Evolutionary conservation across 768 basidiomycete species (phyloP).

Genomic region (Lactifluus subvellereus): DNA sequence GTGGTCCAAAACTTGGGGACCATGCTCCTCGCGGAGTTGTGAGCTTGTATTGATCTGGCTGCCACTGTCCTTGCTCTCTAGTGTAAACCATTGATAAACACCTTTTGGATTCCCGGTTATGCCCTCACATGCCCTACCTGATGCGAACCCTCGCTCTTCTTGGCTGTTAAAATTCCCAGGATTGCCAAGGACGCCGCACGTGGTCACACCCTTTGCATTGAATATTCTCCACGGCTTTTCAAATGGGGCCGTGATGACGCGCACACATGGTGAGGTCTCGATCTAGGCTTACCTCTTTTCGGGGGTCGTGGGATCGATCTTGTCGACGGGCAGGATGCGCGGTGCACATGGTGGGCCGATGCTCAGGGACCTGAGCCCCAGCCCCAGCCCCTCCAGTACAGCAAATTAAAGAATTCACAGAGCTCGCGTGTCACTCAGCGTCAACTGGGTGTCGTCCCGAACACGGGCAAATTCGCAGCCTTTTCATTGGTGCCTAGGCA

Average conservation of each 20-base stretch:
- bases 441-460: neutral
- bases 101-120: neutral
- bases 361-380: neutral
- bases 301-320: neutral
- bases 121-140: neutral
- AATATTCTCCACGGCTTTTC: neutral
- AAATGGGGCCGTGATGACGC: neutral
- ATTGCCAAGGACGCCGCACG: neutral
- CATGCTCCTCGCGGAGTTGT: conserved; percentile 90
- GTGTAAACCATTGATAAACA: conserved; percentile 1
- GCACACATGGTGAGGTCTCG: neutral
- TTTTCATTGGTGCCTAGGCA: neutral
- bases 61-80: neutral
- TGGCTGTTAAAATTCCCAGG: conserved; percentile 6
- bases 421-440: neutral
- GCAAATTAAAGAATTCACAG: neutral
- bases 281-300: neutral
- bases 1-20: conserved; percentile 93
- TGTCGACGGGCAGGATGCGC: neutral
- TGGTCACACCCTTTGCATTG: neutral
- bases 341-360: neutral
- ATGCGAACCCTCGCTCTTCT: neutral
- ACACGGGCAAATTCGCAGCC: neutral
- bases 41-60: conserved; percentile 27
- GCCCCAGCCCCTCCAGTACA: too few species aligned